Evolutionary conservation across 768 basidiomycete genomes (phyloP).

Genomic region (Lactarius psammicola): DNA sequence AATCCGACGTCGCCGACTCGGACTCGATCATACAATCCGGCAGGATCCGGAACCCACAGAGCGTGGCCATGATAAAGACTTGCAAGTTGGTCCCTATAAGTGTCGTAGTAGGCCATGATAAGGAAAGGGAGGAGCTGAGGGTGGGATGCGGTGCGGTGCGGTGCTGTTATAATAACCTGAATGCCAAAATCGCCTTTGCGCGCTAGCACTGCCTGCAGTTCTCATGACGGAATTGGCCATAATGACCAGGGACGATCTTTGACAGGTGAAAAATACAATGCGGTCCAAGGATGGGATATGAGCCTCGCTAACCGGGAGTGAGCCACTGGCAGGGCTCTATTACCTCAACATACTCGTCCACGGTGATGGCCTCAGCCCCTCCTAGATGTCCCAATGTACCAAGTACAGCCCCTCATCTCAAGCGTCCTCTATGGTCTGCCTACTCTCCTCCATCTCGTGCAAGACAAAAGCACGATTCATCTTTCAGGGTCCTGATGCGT

Average conservation of each 20-base stretch:
- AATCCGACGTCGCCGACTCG: slow-evolving; percentile 30
- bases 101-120: not conserved
- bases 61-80: slow-evolving; percentile 16
- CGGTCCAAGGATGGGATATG: too few species aligned
- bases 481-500: not conserved
- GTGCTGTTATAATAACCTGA: not conserved
- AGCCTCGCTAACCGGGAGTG: too few species aligned
- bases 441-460: not conserved
- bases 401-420: not conserved
- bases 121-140: not conserved
- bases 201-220: not conserved
- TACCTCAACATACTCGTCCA: not conserved
- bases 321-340: too few species aligned
- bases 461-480: not conserved
- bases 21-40: slow-evolving; percentile 18
- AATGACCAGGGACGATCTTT: not conserved
- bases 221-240: not conserved
- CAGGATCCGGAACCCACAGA: slow-evolving; percentile 27
- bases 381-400: slow-evolving; percentile 13
- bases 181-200: not conserved
- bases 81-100: slow-evolving; percentile 19
- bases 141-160: too few species aligned
- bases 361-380: slow-evolving; percentile 23
- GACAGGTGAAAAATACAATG: too few species aligned
- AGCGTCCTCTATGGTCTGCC: not conserved